Evolutionary conservation across 768 basidiomycete genomes (phyloP), one percentile per base, ranked within the genome.

Genomic region (Termitomyces sp.): DNA sequence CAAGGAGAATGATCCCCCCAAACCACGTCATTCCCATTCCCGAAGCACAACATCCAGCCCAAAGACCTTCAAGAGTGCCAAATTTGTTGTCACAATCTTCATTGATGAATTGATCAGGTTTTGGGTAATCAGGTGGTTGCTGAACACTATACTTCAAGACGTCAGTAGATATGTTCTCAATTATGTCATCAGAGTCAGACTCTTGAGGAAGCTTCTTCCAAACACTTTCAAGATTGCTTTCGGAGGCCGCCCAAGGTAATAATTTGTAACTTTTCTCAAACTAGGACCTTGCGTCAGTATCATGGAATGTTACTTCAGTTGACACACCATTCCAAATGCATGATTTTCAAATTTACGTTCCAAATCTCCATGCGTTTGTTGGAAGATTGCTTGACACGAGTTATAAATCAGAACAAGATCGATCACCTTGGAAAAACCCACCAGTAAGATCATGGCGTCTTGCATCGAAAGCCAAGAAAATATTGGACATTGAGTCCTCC

Each of bases 251-350:
- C 50, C 50, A 52, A 5, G 12, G 2, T 4, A 4, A 1, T 10
- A 32, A 1, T 1, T 23, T 10, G 16, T 47, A 49, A 33, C 36
- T 36, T 3, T 16, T 36, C 13, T 56, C 46, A 26, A 60, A 60
- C 59, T 60, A 51, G 5, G 40, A 9, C 5, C 16, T 16, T 14
- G 18, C 2, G 18, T 49, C 36, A 54, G 5, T 28, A 26, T 13
- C 12, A 8, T 2, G n/a, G 8, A 16, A 18, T 9, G 6, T 32
- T 16, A 26, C 51, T 38, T 9, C 18, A 3, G 23, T 16, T 26
- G 7, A 46, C 49, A 1, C 23, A 60, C 59, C 59, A 60, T 60
- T 2, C 59, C 59, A 47, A 56, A 60, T 9, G 59, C 55, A 38
- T 36, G 56, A 13, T 51, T 51, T 23, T 55, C 55, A 23, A 60